A percentile compares a stretch with the other conserved stretches of the same genome.
Conservation (phyloP, 2,329 filamentous ascomycete genomes). For the Colletotrichum simmondsii region DNA sequence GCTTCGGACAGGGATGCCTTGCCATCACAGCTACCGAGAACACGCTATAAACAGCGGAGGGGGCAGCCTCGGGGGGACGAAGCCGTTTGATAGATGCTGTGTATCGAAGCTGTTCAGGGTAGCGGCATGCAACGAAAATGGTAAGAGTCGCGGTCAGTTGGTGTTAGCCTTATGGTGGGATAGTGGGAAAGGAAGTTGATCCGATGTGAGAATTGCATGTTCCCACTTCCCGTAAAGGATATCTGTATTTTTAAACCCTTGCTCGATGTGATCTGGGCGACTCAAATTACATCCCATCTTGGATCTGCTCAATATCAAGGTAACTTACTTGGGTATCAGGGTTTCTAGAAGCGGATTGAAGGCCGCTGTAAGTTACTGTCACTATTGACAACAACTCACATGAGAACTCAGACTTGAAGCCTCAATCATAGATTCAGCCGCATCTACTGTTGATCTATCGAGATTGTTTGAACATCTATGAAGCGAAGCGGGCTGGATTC, state of each 20-base stretch:
- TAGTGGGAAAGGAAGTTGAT: no score
- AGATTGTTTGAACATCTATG: background rate
- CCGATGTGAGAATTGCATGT: no score
- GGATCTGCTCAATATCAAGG: background rate
- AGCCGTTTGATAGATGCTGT: background rate
- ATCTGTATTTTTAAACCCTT: no score
- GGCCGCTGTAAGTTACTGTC: background rate
- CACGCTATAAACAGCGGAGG: conserved; percentile 7
- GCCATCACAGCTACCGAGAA: background rate
- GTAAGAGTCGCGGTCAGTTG: background rate
- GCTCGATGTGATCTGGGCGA: no score
- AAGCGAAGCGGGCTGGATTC: background rate
- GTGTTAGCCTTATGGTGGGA: background rate
- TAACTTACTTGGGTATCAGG: no score
- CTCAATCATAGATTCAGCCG: background rate
- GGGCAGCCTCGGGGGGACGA: background rate
- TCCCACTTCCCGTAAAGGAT: no score
- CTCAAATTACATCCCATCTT: no score
- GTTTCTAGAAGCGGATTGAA: background rate
- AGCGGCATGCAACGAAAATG: background rate
- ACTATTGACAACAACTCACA: background rate
- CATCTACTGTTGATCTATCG: background rate
- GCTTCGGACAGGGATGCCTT: background rate
- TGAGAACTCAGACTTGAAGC: background rate
- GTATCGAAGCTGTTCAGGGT: no score